A percentile compares a stretch with the other conserved stretches of the same genome.
Evolutionary conservation across 1,139 yeast species (phyloP).

Genomic region (Hanseniaspora gamundiae): DNA sequence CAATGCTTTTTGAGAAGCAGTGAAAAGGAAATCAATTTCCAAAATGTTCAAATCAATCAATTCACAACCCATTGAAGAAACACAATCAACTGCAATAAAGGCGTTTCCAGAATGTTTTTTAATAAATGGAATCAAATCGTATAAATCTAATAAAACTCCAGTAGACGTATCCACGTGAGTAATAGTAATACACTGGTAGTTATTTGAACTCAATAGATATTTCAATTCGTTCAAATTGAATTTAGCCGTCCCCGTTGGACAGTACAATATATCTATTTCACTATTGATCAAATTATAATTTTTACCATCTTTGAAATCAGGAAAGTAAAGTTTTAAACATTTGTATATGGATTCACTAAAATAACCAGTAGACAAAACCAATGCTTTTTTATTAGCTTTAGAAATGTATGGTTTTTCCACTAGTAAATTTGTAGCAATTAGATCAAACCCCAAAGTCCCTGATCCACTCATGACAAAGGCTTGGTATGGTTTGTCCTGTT

Average conservation of each 20-base stretch:
- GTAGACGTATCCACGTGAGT: constrained; percentile 97
- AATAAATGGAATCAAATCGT: constrained; percentile 48
- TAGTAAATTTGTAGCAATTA: constrained; percentile 68
- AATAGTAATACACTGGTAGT: constrained; percentile 63
- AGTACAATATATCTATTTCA: constrained; percentile 43
- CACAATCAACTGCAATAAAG: constrained; percentile 80
- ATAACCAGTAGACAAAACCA: constrained; percentile 86
- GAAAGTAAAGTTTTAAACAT: constrained; percentile 61
- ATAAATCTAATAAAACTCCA: constrained; percentile 71
- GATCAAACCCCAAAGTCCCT: constrained; percentile 94
- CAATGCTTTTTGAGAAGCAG: constrained; percentile 92
- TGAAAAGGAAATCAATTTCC: constrained; percentile 75
- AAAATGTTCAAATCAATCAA: constrained; percentile 60
- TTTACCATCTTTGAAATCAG: constrained; percentile 27
- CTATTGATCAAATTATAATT: constrained; percentile 13
- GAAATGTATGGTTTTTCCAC: constrained; percentile 13
- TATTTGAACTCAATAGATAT: constrained; percentile 20
- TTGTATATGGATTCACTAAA: constrained; percentile 83
- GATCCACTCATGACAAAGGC: constrained; percentile 79
- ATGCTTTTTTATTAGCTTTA: constrained; percentile 43
- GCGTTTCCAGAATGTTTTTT: constrained; percentile 45
- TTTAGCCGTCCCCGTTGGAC: constrained; percentile 63
- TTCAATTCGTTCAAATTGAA: constrained; percentile 40
- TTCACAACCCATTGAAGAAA: constrained; percentile 88
- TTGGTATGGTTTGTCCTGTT: constrained; percentile 35